Evolutionary conservation across 2,329 filamentous ascomycete genomes (phyloP).

Genomic region (Raffaelea ambrosiae): DNA sequence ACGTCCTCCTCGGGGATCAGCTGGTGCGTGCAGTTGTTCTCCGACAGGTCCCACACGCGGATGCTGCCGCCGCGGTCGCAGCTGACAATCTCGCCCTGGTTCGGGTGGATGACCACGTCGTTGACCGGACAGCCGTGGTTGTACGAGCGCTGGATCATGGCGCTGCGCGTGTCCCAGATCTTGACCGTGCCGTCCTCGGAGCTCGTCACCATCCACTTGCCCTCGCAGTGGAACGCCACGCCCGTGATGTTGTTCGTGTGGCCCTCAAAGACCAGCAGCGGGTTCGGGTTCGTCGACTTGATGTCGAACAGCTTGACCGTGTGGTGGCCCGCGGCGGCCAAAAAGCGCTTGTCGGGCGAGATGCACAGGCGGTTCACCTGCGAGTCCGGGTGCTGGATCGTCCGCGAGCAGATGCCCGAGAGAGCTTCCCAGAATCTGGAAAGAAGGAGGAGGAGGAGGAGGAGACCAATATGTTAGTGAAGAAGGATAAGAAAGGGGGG

Average conservation of each 20-base stretch:
- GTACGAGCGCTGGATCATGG: conserved; percentile 86
- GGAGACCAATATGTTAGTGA: not conserved
- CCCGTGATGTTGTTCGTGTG: conserved; percentile 95
- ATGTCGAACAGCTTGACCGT: conserved; percentile 98
- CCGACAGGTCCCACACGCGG: conserved; percentile 89
- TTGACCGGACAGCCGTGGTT: conserved; percentile 83
- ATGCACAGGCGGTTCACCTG: conserved; percentile 98
- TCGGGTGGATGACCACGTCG: conserved; percentile 98
- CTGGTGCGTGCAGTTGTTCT: conserved; percentile 95
- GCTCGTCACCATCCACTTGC: conserved; percentile 99
- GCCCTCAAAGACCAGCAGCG: conserved; percentile 87
- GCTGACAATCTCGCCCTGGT: conserved; percentile 95
- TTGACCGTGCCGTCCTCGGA: conserved; percentile 95
- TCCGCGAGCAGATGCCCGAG: conserved; percentile 94
- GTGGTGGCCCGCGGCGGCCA: conserved; percentile 71
- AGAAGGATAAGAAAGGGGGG: too few relatives aligned
- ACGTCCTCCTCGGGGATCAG: conserved; percentile 95
- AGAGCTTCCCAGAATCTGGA: conserved; percentile 94
- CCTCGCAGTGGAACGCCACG: conserved; percentile 95
- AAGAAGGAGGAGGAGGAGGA: not conserved
- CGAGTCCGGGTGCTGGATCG: conserved; percentile 95
- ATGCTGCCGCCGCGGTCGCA: conserved; percentile 91
- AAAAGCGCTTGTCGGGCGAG: conserved; percentile 92
- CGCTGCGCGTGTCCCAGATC: conserved; percentile 89
- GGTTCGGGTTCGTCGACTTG: conserved; percentile 94